These are phyloP conservation scores for Tagetes patula DNA, from an alignment of 129 eudicot genomes.

Conservation along the genomic window DNA sequence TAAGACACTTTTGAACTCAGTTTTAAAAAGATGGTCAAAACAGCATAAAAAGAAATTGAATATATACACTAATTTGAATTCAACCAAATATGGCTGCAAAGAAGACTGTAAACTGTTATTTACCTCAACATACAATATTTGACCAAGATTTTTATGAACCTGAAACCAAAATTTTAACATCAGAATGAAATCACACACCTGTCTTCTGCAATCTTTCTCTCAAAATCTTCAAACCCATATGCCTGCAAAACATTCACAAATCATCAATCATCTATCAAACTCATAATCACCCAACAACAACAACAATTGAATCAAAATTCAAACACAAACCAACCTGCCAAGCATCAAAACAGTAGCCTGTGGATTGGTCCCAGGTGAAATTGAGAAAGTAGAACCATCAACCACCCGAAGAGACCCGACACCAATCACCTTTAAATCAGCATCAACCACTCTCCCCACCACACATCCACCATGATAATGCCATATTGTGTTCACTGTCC, in stretches of 20 bases:
- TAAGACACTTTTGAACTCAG: neutral
- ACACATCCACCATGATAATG: constrained; percentile 7
- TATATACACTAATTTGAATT: neutral
- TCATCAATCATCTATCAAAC: neutral
- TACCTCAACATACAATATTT: neutral
- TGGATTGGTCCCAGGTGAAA: constrained; percentile 18
- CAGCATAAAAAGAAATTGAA: neutral
- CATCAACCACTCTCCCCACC: constrained; percentile 11
- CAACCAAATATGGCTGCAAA: constrained; percentile 3
- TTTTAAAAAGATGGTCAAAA: neutral
- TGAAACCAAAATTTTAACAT: neutral
- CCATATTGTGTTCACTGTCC: constrained; percentile 13
- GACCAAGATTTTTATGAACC: neutral
- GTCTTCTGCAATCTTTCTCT: constrained; percentile 6
- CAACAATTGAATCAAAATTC: neutral
- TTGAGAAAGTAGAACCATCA: neutral
- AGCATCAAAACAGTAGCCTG: constrained; percentile 16
- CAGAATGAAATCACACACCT: neutral
- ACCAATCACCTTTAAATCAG: constrained; percentile 21
- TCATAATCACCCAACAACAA: neutral
- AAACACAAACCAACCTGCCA: constrained; percentile 3
- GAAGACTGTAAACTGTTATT: constrained; percentile 15
- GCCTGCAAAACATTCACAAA: constrained; percentile 1
- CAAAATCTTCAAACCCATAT: constrained; percentile 16
- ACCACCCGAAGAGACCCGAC: constrained; percentile 14